Base-by-base conservation (phyloP, 2,329 filamentous ascomycete genomes). In the Xylaria arbuscula region DNA sequence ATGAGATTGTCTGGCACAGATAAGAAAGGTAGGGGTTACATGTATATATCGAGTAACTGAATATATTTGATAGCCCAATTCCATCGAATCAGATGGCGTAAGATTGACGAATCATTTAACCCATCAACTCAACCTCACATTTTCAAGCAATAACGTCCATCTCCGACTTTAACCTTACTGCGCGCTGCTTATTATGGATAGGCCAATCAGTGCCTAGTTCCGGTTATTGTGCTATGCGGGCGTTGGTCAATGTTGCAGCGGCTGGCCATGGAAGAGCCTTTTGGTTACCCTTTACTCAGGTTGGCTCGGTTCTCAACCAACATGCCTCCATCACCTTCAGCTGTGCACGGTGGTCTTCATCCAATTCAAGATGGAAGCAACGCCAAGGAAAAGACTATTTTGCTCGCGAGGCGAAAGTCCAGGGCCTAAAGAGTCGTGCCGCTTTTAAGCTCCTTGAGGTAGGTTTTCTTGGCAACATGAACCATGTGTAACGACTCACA, bases 391-490 rank as follows among this genome's bases (percentile, higher is more conserved):
- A 81, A 48, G 96, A 99, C 81, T 81, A 81, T 19, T 97, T 89
- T 78, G 88, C 91, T 0, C 88, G 88, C 64, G 88, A 92, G 74
- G 94, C 96, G 54, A 92, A 89, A 76, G 89, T 97, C 1, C 87
- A 92, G 72, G 91, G 91, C 0, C 82, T 98, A 66, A 98, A 95
- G 81, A 97, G 93, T 75, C 89, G 96, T 70, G 96, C 96, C 32
- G 96, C 94, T 0, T 98, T 96, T 80, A 99, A 99, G 80, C 84
- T 99, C 10, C 81, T 98, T 19, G 92, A 98, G 85, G 93, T 93
- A 77, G 38, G 76, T 74, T 19, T 22, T 11, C 36, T 10, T 48
- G 15, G 38, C 45, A 32, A 47, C 34, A n/a, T 17, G 22, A 2
- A 47, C 9, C 3, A 45, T 42, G 59, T 48, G 2, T 24, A 47